Evolutionary conservation across 1,139 yeast genomes (phyloP).

Genomic region (Hemisphaericaspora subhashii): DNA sequence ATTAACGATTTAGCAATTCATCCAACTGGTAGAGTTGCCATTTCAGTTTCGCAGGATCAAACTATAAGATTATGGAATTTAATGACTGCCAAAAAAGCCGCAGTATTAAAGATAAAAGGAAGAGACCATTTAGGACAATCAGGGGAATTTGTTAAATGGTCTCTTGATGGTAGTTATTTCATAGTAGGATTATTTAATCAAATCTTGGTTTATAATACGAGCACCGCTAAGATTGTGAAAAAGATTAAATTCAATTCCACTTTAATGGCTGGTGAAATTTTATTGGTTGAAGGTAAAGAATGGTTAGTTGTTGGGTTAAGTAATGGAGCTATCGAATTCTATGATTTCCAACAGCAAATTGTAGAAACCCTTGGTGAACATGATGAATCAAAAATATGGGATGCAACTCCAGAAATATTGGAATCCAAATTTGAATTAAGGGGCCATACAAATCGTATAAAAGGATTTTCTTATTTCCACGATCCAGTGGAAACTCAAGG

Average conservation of each 20-base stretch:
- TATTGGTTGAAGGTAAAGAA: constrained; percentile 45
- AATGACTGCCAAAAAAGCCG: constrained; percentile 97
- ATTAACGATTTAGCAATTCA: constrained; percentile 86
- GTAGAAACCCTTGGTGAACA: constrained; percentile 16
- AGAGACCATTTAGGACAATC: constrained; percentile 62
- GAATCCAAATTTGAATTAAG: constrained; percentile 56
- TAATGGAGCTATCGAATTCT: constrained; percentile 71
- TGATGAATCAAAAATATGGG: constrained; percentile 29
- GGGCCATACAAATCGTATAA: constrained; percentile 86
- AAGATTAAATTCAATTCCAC: constrained; percentile 53
- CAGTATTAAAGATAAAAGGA: constrained; percentile 71
- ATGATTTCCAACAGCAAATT: constrained; percentile 36
- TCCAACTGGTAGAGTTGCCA: constrained; percentile 89
- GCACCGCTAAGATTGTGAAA: constrained; percentile 57
- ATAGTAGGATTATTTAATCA: constrained; percentile 72
- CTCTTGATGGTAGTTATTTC: constrained; percentile 61
- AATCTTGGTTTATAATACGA: constrained; percentile 64
- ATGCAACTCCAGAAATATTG: constrained; percentile 30
- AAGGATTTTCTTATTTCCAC: constrained; percentile 62
- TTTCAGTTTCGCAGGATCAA: constrained; percentile 82
- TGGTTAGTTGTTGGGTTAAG: constrained; percentile 69
- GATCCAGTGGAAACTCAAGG: constrained; percentile 35
- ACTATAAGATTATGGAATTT: constrained; percentile 90
- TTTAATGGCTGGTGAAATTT: constrained; percentile 66
- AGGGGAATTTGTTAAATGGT: constrained; percentile 70